Evolutionary conservation across 2,329 filamentous ascomycete genomes (phyloP), one percentile per base, ranked within the genome.

Genomic region (Emericellopsis atlantica): DNA sequence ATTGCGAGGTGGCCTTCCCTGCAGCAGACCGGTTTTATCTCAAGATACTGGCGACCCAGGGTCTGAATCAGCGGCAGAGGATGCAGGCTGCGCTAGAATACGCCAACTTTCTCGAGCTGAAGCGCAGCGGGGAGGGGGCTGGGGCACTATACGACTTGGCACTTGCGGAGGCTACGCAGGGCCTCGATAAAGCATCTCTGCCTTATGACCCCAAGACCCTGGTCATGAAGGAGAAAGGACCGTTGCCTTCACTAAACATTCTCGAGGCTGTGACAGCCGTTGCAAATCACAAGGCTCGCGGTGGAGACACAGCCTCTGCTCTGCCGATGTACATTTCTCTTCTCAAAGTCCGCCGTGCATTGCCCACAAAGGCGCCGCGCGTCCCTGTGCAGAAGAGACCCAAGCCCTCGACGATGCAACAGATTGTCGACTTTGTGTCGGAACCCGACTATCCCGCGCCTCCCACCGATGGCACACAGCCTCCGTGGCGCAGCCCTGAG

Each of bases 311-410:
- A 15, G 60, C 75, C 6, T 62, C 70, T 4, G 86, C 90, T 2
- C 72, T 96, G 2, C 85, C 90, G 3, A 84, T 94, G 40, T 83
- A 94, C 52, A 70, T 94, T 33, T 94, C 88, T 23, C 67, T 94
- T 36, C 77, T 96, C 10, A 79, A 85, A 48, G 84, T 87, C 8
- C 79, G 87, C 21, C 79, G 84, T 59, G 79, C 51, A 54, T 79
- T 64, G 37, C 70, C 63, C 41, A 53, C 36, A 8, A 39, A 23
- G 8, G 52, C 10, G 15, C 11, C 32, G 32, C 12, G 44, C 31
- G 23, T 38, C 26, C 46, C 8, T 35, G 37, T 49, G 38, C 40
- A 45, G 36, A 8, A 21, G 18, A 38, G 24, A 23, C 22, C 24
- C 10, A 29, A 24, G 22, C 36, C 22, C 6, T 11, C 21, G 15